Conservation (phyloP, 2,329 filamentous ascomycete species). For the Sphaerostilbella broomeana region DNA sequence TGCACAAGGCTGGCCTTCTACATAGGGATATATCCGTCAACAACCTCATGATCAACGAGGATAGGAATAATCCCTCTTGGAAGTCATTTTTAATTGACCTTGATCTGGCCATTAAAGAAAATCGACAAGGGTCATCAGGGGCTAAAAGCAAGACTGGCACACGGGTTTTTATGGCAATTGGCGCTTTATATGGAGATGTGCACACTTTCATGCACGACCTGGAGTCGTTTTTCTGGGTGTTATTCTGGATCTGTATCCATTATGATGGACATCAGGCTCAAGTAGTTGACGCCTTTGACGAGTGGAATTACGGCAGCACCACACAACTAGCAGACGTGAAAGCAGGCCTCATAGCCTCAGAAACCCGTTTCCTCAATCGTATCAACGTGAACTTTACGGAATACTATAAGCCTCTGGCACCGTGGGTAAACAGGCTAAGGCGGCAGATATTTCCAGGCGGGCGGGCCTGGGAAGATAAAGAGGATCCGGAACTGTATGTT, state of each 20-base stretch:
- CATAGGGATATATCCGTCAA: constrained; percentile 2
- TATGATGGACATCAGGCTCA: no score
- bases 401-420: background rate
- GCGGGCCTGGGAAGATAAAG: background rate
- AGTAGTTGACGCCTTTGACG: background rate
- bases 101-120: background rate
- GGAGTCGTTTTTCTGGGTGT: constrained; percentile 42
- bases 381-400: background rate
- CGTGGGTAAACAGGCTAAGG: background rate
- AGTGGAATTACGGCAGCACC: background rate
- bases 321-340: background rate
- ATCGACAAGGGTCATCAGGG: background rate
- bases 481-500: background rate
- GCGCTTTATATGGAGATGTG: constrained; percentile 32
- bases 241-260: constrained; percentile 40
- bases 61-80: background rate
- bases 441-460: background rate
- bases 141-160: background rate
- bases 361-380: background rate
- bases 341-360: background rate
- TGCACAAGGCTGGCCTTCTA: background rate
- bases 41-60: background rate
- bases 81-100: background rate
- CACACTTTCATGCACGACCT: constrained; percentile 30
- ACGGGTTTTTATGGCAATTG: constrained; percentile 36